phyloP scores from a whole-genome alignment of 139 green algal species.

The Coelastrella sp. region DNA sequence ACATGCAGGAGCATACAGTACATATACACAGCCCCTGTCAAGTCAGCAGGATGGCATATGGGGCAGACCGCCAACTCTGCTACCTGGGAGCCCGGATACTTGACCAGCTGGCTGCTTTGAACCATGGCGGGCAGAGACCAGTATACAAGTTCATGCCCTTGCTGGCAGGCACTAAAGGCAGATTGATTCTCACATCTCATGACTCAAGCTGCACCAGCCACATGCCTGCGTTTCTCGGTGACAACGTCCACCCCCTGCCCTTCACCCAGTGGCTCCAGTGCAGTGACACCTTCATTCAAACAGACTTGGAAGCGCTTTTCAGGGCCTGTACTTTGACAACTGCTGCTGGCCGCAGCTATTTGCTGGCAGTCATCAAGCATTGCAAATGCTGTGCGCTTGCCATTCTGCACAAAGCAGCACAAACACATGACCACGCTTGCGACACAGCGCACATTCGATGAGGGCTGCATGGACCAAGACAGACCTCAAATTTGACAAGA shows the following conservation, averaged over 20 bases:
- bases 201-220: neutral
- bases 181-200: no score
- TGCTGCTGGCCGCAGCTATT: neutral
- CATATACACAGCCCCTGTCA: neutral
- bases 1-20: neutral
- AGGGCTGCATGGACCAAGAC: no score
- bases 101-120: no score
- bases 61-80: no score
- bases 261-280: conserved; percentile 17
- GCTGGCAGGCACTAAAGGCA: no score
- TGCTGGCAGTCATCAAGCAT: conserved; percentile 63
- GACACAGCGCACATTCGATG: no score
- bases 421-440: neutral
- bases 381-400: conserved; percentile 57
- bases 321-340: neutral
- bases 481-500: no score
- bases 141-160: no score
- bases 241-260: neutral
- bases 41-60: no score
- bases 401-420: conserved; percentile 63
- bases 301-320: conserved; percentile 29
- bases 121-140: no score
- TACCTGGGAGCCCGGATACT: no score
- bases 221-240: conserved; percentile 1
- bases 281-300: conserved; percentile 34